Conservation (phyloP, 495 filamentous ascomycete species). For the Jackrogersella multiformis region DNA sequence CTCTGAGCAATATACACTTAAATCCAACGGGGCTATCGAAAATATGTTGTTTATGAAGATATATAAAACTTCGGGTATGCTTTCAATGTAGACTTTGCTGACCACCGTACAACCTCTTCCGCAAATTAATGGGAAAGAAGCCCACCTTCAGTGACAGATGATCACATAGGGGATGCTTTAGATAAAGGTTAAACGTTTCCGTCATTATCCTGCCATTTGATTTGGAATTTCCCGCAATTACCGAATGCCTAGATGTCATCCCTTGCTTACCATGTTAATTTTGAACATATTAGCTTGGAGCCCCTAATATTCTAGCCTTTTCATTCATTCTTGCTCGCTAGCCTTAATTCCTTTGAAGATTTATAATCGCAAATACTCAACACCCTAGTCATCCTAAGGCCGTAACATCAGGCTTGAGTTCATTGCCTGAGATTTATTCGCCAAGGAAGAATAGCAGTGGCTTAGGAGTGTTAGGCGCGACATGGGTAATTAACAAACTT, state of each 20-base stretch:
- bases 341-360: neutral
- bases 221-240: conserved; percentile 4
- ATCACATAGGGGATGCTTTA: neutral
- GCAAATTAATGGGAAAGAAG: neutral
- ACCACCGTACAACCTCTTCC: conserved; percentile 8
- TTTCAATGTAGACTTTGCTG: neutral
- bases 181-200: neutral
- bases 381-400: conserved; percentile 16
- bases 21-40: neutral
- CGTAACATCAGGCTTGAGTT: conserved; percentile 20
- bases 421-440: conserved; percentile 10
- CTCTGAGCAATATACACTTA: neutral
- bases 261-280: conserved; percentile 17
- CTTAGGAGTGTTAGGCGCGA: conserved; percentile 9
- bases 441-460: conserved; percentile 14
- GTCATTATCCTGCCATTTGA: neutral
- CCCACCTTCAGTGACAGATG: conserved; percentile 1
- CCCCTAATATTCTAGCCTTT: neutral
- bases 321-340: conserved; percentile 5
- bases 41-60: neutral
- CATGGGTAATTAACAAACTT: conserved; percentile 23
- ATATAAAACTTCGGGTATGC: neutral
- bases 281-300: neutral
- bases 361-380: conserved; percentile 15
- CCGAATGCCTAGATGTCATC: conserved; percentile 13